These are phyloP conservation scores for Gossypium sturtianum DNA, from an alignment of 345 rosid genomes.

Conservation along the genomic window DNA sequence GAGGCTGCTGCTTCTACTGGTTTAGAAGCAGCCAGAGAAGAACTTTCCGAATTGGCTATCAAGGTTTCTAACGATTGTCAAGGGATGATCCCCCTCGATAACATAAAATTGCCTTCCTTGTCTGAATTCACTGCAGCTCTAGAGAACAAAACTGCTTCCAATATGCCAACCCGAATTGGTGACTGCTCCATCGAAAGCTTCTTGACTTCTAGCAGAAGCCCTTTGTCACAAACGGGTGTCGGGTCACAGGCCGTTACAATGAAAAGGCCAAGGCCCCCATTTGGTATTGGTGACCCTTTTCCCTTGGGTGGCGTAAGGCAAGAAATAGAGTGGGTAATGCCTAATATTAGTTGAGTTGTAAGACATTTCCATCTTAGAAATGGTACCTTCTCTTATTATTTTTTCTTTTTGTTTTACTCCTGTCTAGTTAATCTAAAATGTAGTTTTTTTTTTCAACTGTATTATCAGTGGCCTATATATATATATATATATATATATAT, in stretches of 20 bases:
- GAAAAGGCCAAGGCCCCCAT: slow-evolving; percentile 51
- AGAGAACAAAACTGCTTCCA: slow-evolving; percentile 40
- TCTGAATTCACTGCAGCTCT: slow-evolving; percentile 62
- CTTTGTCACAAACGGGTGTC: slow-evolving; percentile 42
- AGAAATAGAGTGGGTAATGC: slow-evolving; percentile 72
- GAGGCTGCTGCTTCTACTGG: slow-evolving; percentile 63
- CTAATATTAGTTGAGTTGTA: slow-evolving; percentile 40
- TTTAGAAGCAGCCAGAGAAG: slow-evolving; percentile 77
- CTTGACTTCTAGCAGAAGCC: slow-evolving; percentile 58
- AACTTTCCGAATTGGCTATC: slow-evolving; percentile 79
- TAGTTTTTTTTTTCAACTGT: no score
- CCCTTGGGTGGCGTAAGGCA: slow-evolving; percentile 49
- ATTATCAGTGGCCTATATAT: slow-evolving; percentile 16
- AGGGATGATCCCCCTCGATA: slow-evolving; percentile 38
- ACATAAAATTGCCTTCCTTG: slow-evolving; percentile 43
- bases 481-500: slow-evolving; percentile 5
- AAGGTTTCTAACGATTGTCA: slow-evolving; percentile 57
- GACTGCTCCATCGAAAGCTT: slow-evolving; percentile 78
- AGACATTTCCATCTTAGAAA: slow-evolving; percentile 24
- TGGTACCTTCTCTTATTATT: slow-evolving; percentile 13
- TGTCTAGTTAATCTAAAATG: slow-evolving; percentile 10
- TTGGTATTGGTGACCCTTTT: slow-evolving; percentile 43
- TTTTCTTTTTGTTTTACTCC: neutral
- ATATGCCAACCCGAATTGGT: slow-evolving; percentile 35
- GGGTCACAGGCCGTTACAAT: slow-evolving; percentile 38